Evolutionary conservation across 1,284 basidiomycete species (phyloP), one percentile per base, ranked within the genome.

Genomic region (Apiotrichum laibachii): DNA sequence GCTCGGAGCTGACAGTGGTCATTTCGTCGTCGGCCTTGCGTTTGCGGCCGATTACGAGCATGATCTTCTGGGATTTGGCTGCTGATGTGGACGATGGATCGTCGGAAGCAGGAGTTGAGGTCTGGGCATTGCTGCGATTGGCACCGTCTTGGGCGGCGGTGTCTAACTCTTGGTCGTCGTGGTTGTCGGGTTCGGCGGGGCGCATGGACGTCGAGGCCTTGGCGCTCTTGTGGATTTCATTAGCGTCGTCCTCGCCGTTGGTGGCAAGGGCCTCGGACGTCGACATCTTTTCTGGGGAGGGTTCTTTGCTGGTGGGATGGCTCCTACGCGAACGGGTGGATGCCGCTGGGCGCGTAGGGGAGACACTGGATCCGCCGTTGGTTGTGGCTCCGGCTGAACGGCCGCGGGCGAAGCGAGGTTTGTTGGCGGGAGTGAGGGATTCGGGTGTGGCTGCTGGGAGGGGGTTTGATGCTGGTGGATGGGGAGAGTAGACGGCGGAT

Each of bases 251-350:
- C 11, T 15, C 26, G 26, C 26, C 26, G 26, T 11, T 53, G 26
- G 50, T 19, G 22, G 21, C 22, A 22, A 9, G 26, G 33, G 46
- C 31, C 18, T 53, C 35, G 12, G 37, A 19, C 5, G 49, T 40
- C 2, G 56, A 51, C 62, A 60, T 61, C 48, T 59, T 63, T 40
- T 63, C 59, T 26, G 62, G 62, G 15, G 59, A 63, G 1, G 47
- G 54, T 33, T 55, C 54, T 47, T 59, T 63, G 48, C 50, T 52
- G 15, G 11, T 11, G 11, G 60, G 53, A 35, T 58, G 60, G 26
- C 56, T 56, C 7, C 53, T 54, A 8, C 56, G 60, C 42, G 60
- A 52, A 8, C 60, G 60, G 13, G 56, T 55, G 42, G 53, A 48
- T 26, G 56, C 49, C 21, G 48, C 49, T 18, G 61, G 49, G 47